phyloP scores from a whole-genome alignment of 75 land plant genomes.

The Pseudotsuga menziesii region DNA sequence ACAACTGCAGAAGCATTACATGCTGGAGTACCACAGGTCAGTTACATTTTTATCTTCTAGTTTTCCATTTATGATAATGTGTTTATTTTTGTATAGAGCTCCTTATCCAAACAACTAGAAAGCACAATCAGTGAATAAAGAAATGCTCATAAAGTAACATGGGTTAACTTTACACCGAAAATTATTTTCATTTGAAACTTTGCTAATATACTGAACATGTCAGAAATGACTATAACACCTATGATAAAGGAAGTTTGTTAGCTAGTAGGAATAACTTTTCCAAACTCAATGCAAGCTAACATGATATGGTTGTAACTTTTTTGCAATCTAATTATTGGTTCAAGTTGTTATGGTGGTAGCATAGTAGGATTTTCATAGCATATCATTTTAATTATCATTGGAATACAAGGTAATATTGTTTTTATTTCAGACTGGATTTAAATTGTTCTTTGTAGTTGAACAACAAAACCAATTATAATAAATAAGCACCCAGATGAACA shows the following conservation, averaged over 20 bases:
- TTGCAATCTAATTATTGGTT: not conserved
- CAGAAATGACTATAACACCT: not conserved
- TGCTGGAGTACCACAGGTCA: constrained; percentile 89
- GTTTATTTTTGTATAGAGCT: not conserved
- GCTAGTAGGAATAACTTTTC: not conserved
- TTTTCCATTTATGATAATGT: not conserved
- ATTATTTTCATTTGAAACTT: not conserved
- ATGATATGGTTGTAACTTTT: not conserved
- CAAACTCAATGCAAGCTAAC: not conserved
- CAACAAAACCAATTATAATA: too few species aligned
- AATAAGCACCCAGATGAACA: too few species aligned
- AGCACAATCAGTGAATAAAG: not conserved
- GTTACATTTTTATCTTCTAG: not conserved
- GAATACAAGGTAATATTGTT: not conserved
- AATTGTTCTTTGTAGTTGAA: too few species aligned
- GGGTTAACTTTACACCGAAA: not conserved
- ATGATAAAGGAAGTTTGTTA: not conserved
- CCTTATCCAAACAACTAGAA: not conserved
- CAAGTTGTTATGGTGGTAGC: not conserved
- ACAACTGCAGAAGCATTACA: constrained; percentile 85
- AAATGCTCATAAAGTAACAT: not conserved
- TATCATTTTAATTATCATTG: not conserved
- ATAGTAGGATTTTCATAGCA: not conserved
- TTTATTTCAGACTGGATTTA: too few species aligned
- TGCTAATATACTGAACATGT: not conserved